These are phyloP conservation scores for Scytalidium sp. DNA, from an alignment of 2,329 filamentous ascomycete species.

Conservation along the genomic window DNA sequence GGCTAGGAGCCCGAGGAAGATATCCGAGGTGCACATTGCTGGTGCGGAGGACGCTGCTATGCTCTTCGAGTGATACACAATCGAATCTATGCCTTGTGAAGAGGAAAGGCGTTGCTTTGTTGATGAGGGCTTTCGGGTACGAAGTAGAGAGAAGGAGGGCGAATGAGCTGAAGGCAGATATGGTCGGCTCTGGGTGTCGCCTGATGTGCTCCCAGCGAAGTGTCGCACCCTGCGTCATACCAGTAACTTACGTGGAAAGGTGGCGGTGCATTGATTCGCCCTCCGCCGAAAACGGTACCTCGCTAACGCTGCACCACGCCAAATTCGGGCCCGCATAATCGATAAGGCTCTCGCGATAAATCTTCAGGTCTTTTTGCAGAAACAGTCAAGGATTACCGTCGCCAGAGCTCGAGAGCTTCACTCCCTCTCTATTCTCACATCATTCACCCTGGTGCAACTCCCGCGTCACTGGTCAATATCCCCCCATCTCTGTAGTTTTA, in stretches of 20 bases:
- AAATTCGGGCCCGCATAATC: neutral
- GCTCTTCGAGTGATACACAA: neutral
- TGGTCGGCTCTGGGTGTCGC: neutral
- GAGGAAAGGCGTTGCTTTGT: neutral
- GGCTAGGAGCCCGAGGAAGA: conserved; percentile 64
- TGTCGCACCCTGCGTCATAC: neutral
- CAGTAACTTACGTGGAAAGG: too few species aligned
- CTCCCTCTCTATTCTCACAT: neutral
- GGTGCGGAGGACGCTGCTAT: neutral
- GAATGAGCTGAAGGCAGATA: conserved; percentile 1
- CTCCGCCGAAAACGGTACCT: neutral
- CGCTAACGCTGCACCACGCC: neutral
- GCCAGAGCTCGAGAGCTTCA: neutral
- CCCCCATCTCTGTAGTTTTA: neutral
- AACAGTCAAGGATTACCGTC: neutral
- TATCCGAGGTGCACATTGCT: conserved; percentile 57
- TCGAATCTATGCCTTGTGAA: neutral
- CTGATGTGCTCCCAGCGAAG: too few species aligned
- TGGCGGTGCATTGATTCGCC: neutral
- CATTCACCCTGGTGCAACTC: neutral
- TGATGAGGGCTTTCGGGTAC: neutral
- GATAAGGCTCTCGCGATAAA: conserved; percentile 1
- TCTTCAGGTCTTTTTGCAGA: neutral
- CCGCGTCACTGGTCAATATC: too few species aligned
- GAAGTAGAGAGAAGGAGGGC: neutral